phyloP scores from a whole-genome alignment of 2,329 filamentous ascomycete genomes.

The Trichophyton mentagrophytes region DNA sequence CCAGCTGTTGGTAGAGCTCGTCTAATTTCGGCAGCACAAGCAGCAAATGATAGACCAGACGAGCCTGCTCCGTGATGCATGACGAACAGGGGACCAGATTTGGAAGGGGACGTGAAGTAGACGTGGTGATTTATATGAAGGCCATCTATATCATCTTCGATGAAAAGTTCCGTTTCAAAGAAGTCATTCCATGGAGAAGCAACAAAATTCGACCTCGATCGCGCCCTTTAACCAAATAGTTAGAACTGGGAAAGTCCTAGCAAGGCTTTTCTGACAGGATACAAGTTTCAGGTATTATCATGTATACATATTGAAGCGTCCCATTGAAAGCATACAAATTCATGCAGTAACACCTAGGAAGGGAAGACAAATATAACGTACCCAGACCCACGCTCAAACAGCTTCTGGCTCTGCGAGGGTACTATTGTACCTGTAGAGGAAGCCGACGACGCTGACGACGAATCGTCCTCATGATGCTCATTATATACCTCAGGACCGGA shows the following conservation, averaged over 20 bases:
- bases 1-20: slow-evolving; percentile 68
- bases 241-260: neutral
- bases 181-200: slow-evolving; percentile 77
- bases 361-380: slow-evolving; percentile 29
- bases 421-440: slow-evolving; percentile 89
- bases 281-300: neutral
- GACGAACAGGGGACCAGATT: slow-evolving; percentile 69
- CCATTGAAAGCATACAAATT: neutral
- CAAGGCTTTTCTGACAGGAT: neutral
- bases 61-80: slow-evolving; percentile 92
- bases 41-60: slow-evolving; percentile 81
- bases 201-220: slow-evolving; percentile 25
- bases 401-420: slow-evolving; percentile 58
- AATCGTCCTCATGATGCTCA: slow-evolving; percentile 46
- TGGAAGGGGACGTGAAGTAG: slow-evolving; percentile 69
- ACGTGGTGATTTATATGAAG: slow-evolving; percentile 58
- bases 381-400: slow-evolving; percentile 61
- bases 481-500: slow-evolving; percentile 12
- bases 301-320: neutral
- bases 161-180: slow-evolving; percentile 75
- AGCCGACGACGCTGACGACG: slow-evolving; percentile 64
- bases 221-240: neutral
- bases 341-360: neutral
- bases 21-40: slow-evolving; percentile 63
- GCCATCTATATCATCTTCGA: slow-evolving; percentile 34